Conservation (phyloP, 306 rosid genomes). For the Lathyrus oleraceus region DNA sequence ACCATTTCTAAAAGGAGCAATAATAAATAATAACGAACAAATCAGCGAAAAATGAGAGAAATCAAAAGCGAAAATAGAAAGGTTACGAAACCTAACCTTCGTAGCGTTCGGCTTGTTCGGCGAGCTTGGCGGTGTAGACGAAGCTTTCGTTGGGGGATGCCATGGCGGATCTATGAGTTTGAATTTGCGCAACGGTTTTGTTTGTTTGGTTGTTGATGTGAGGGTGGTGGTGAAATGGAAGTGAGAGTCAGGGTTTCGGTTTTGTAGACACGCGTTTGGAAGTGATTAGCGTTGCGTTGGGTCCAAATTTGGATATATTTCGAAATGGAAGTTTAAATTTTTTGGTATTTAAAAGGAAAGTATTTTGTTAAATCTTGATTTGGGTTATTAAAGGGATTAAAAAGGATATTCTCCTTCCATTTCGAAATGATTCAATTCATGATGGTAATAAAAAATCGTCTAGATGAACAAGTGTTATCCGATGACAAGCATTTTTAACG, state of each 20-base stretch:
- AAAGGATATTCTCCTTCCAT: too few relatives aligned
- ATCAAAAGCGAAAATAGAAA: neutral
- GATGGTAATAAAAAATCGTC: too few relatives aligned
- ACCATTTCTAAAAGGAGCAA: constrained; percentile 55
- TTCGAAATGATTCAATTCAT: too few relatives aligned
- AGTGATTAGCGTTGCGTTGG: neutral
- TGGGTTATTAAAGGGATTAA: too few relatives aligned
- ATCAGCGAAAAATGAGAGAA: neutral
- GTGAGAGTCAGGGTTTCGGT: neutral
- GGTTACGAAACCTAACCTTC: constrained; percentile 36
- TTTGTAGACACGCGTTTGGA: neutral
- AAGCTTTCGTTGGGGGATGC: constrained; percentile 54
- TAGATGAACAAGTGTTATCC: too few relatives aligned
- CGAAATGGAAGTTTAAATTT: too few relatives aligned
- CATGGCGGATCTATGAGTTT: constrained; percentile 39
- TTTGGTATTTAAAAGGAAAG: too few relatives aligned
- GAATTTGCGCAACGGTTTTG: neutral
- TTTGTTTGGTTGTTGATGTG: neutral
- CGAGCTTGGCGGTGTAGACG: constrained; percentile 66
- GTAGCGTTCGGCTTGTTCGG: constrained; percentile 77
- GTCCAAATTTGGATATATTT: neutral
- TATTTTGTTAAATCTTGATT: too few relatives aligned
- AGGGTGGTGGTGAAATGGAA: neutral
- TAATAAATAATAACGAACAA: neutral
- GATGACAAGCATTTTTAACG: too few relatives aligned